Conservation (phyloP, 2,329 filamentous ascomycete genomes). For the Scedosporium boydii region DNA sequence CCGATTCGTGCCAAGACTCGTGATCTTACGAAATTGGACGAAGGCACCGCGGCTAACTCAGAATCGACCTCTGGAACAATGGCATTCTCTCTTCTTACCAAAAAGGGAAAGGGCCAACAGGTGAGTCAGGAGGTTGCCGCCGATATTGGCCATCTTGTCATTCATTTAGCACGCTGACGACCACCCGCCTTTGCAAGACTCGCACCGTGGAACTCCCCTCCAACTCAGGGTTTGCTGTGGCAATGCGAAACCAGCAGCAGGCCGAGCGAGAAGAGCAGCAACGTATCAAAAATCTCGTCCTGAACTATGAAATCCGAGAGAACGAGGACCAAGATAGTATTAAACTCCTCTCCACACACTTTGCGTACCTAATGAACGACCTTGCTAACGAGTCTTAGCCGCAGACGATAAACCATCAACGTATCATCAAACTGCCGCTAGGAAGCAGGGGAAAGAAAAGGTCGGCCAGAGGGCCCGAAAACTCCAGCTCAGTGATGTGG, state of each 20-base stretch:
- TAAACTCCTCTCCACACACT: slow-evolving; percentile 29
- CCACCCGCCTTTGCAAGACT: slow-evolving; percentile 46
- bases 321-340: slow-evolving; percentile 73
- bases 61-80: slow-evolving; percentile 47
- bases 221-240: slow-evolving; percentile 88
- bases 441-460: slow-evolving; percentile 51
- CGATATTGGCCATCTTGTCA: background rate
- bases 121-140: slow-evolving; percentile 29
- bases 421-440: slow-evolving; percentile 44
- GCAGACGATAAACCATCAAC: slow-evolving; percentile 37
- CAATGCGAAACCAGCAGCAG: slow-evolving; percentile 92
- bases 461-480: slow-evolving; percentile 77
- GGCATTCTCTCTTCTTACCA: slow-evolving; percentile 93
- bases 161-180: slow-evolving; percentile 1
- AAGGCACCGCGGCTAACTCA: background rate
- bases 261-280: slow-evolving; percentile 94
- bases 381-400: slow-evolving; percentile 24
- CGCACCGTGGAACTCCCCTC: slow-evolving; percentile 82
- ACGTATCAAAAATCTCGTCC: slow-evolving; percentile 92
- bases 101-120: slow-evolving; percentile 92
- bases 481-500: slow-evolving; percentile 90
- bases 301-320: slow-evolving; percentile 91
- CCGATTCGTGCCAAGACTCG: slow-evolving; percentile 69
- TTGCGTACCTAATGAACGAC: slow-evolving; percentile 36
- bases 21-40: slow-evolving; percentile 35